Percentiles rank a stretch among this genome's conserved stretches.
These are phyloP conservation scores for Candida quercuum DNA, from an alignment of 805 yeast species.

Conservation along the genomic window DNA sequence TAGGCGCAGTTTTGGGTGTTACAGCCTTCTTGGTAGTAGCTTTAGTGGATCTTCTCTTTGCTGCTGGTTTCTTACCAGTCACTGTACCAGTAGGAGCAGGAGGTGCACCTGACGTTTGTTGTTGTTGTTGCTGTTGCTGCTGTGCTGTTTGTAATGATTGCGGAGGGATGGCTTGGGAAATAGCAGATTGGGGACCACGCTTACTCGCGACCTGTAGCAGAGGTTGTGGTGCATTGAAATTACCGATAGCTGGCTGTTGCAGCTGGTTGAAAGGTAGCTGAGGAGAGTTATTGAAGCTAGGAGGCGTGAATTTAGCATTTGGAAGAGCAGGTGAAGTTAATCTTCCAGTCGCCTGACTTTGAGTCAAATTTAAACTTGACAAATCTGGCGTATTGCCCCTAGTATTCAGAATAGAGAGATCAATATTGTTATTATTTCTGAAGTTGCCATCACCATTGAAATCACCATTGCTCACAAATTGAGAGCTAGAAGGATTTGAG, in stretches of 20 bases:
- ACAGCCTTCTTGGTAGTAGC: not conserved
- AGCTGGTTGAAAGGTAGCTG: slow-evolving; percentile 8
- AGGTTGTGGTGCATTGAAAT: too few relatives aligned
- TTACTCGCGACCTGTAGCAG: too few relatives aligned
- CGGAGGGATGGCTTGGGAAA: not conserved
- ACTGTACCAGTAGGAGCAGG: too few relatives aligned
- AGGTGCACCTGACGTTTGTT: not conserved
- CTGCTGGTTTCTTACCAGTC: slow-evolving; percentile 12
- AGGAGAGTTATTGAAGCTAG: slow-evolving; percentile 11
- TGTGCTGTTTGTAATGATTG: not conserved
- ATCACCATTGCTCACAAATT: slow-evolving; percentile 4
- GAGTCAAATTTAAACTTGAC: slow-evolving; percentile 3
- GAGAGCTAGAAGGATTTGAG: slow-evolving; percentile 2
- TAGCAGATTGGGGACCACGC: not conserved
- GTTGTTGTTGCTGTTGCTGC: slow-evolving; percentile 7
- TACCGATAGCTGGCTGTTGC: not conserved
- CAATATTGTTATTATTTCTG: slow-evolving; percentile 6
- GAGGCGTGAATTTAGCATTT: slow-evolving; percentile 5
- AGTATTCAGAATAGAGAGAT: slow-evolving; percentile 10
- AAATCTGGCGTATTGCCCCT: slow-evolving; percentile 14
- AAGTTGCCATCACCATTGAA: not conserved
- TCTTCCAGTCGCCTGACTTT: not conserved
- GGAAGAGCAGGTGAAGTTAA: slow-evolving; percentile 8
- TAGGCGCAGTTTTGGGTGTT: slow-evolving; percentile 1
- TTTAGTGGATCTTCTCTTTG: slow-evolving; percentile 9